Evolutionary conservation across 225 moss, liverwort and hornwort species (phyloP).

Genomic region (Sphagnum tenellum): DNA sequence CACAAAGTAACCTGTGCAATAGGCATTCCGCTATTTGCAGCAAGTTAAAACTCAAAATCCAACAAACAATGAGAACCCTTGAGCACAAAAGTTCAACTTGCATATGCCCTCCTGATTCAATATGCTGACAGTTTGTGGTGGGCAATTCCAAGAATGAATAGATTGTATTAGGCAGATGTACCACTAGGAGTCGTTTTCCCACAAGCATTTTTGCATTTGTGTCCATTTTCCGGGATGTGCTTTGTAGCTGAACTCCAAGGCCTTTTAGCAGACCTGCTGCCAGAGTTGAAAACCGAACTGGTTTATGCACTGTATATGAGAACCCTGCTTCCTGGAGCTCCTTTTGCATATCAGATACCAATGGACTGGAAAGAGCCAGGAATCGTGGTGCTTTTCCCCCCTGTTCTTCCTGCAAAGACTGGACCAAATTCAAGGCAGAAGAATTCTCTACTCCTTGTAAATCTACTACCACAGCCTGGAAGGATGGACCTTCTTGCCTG

Average conservation of each 20-base stretch:
- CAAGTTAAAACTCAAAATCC: too few relatives aligned
- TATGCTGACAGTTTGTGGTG: too few relatives aligned
- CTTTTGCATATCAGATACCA: slow-evolving; percentile 26
- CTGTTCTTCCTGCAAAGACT: slow-evolving; percentile 21
- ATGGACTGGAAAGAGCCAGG: slow-evolving; percentile 51
- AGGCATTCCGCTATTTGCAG: too few relatives aligned
- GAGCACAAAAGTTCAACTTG: too few relatives aligned
- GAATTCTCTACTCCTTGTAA: slow-evolving; percentile 57
- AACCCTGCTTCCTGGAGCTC: slow-evolving; percentile 59
- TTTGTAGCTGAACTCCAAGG: slow-evolving; percentile 46
- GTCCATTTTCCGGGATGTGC: slow-evolving; percentile 29
- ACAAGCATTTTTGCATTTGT: slow-evolving; percentile 31
- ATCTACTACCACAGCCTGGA: slow-evolving; percentile 62
- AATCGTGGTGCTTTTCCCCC: slow-evolving; percentile 36
- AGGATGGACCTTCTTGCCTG: slow-evolving; percentile 38
- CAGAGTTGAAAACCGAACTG: slow-evolving; percentile 68
- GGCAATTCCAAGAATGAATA: too few relatives aligned
- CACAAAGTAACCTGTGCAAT: too few relatives aligned
- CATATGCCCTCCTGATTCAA: too few relatives aligned
- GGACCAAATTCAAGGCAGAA: slow-evolving; percentile 44
- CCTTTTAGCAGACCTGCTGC: slow-evolving; percentile 54
- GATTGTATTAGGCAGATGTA: too few relatives aligned
- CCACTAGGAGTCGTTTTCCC: too few relatives aligned
- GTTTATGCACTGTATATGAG: slow-evolving; percentile 58
- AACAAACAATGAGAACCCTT: too few relatives aligned